Evolutionary conservation across 768 basidiomycete species (phyloP), one percentile per base, ranked within the genome.

Genomic region (Pleurotus cornucopiae): DNA sequence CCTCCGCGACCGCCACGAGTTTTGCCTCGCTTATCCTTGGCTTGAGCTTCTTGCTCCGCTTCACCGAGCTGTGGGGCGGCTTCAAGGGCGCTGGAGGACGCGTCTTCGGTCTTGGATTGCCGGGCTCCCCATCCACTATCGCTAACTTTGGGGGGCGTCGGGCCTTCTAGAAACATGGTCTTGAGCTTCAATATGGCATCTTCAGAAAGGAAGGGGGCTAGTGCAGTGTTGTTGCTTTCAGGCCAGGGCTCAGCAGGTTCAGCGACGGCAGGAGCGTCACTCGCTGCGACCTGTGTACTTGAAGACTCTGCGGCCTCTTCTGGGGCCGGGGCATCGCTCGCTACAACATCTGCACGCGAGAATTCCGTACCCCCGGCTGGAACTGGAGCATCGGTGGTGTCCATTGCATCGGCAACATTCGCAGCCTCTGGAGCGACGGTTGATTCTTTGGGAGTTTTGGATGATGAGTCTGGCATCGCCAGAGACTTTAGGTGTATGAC

Each of bases 401-500:
- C 61, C 63, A 62, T 65, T n/a, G 62, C 63, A 47, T 66, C 61
- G 38, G 55, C 64, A 26, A 57, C 63, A 30, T 52, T 53, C 13
- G 61, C 61, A 37, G 58, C 55, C 12, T 60, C 59, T 30, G 58
- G 45, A 37, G 62, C 60, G 41, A 55, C 53, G 51, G 55, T 26
- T 53, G 46, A 30, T 59, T 47, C 34, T 6, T 57, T 62, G 5
- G 68, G 66, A 34, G 72, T 71, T 46, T 72, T 79, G 62, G 80
- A 81, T 7, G 73, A 63, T 21, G 83, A 76, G 57, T 80, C 76
- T 2, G 93, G 94, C 66, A 84, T 85, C 37, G 74, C 80, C 39
- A 98, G 79, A 53, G 84, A 82, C 67, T 91, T 91, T 34, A 99
- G 66, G 65, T 91, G 88, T 14, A 97, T 73, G 6, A 91, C 86